phyloP scores from a whole-genome alignment of 2,329 filamentous ascomycete species.

The Epichloe glyceriae region DNA sequence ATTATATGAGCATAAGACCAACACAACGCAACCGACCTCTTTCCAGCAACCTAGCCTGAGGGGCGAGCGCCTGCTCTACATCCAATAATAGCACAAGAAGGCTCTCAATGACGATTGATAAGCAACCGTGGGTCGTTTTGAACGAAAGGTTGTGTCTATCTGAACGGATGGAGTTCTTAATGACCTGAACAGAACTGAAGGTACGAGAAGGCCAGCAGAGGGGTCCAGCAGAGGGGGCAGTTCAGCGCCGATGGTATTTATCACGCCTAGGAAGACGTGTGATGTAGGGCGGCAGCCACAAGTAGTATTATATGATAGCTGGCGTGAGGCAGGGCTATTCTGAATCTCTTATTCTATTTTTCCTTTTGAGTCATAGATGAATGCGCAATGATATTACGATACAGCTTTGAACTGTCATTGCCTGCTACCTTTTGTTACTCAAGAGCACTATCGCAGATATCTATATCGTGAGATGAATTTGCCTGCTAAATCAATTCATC shows the following conservation, averaged over 20 bases:
- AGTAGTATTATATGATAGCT: conserved; percentile 3
- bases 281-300: background rate
- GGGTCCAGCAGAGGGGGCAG: background rate
- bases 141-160: background rate
- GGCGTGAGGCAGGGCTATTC: conserved; percentile 9
- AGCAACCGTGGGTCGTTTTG: too few relatives aligned
- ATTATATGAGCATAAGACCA: background rate
- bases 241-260: background rate
- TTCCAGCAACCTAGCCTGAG: background rate
- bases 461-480: background rate
- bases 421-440: background rate
- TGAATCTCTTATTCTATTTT: conserved; percentile 23
- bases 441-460: background rate
- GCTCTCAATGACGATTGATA: background rate
- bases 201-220: too few relatives aligned
- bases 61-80: background rate
- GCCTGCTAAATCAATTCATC: background rate
- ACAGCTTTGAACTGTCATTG: background rate
- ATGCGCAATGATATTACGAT: conserved; percentile 18
- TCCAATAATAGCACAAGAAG: background rate
- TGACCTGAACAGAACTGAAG: background rate
- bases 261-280: background rate
- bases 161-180: background rate
- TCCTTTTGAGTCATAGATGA: conserved; percentile 24
- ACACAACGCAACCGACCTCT: background rate